phyloP scores from a whole-genome alignment of 2,329 filamentous ascomycete genomes.

The Colletotrichum sp. region DNA sequence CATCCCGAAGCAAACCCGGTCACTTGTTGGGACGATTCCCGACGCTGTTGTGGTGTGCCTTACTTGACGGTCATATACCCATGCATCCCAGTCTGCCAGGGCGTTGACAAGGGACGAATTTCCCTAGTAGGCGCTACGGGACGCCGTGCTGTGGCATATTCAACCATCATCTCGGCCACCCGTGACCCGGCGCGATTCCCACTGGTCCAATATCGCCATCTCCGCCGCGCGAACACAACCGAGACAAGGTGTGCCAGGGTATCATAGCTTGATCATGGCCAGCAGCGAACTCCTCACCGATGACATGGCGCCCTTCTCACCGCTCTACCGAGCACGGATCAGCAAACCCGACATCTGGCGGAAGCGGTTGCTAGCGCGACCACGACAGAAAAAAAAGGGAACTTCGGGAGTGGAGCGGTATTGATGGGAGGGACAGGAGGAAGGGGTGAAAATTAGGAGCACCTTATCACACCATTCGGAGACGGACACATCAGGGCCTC shows the following conservation, averaged over 20 bases:
- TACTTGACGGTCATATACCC: not conserved
- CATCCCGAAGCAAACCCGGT: conserved; percentile 4
- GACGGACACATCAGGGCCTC: not conserved
- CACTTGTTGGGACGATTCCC: conserved; percentile 19
- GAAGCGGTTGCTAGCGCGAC: not conserved
- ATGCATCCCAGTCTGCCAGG: conserved; percentile 13
- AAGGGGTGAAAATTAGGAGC: not conserved
- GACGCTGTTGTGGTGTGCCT: not conserved
- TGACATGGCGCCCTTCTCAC: not conserved
- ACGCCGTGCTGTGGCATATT: not conserved
- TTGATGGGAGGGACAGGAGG: not conserved
- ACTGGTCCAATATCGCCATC: not conserved
- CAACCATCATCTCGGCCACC: not conserved
- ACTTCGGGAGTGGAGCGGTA: not conserved
- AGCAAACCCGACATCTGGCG: not conserved
- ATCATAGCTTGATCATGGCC: not conserved
- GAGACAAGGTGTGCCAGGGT: not conserved
- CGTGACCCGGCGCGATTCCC: not conserved
- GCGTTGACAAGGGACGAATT: conserved; percentile 3
- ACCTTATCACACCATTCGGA: not conserved
- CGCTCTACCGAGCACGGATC: conserved; percentile 3
- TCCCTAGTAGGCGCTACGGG: not conserved
- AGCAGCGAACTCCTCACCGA: conserved; percentile 3
- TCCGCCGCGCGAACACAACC: not conserved
- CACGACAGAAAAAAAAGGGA: not conserved